Conservation (phyloP, 495 filamentous ascomycete species). For the Thermothielavioides terrestris region DNA sequence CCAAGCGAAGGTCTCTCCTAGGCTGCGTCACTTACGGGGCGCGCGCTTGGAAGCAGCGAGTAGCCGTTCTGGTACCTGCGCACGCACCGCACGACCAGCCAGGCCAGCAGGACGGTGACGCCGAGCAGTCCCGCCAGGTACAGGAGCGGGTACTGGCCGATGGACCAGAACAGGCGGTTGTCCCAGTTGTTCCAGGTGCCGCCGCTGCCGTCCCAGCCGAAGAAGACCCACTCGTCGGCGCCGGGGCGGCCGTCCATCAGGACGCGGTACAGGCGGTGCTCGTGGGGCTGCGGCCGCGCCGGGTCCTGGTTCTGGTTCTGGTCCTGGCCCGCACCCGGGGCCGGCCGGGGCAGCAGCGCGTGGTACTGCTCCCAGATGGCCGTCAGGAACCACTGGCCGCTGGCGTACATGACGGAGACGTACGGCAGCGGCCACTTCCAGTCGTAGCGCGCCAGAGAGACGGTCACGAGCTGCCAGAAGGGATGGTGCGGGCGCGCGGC, state of each 20-base stretch:
- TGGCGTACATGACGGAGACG: conserved; percentile 82
- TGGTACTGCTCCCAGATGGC: conserved; percentile 76
- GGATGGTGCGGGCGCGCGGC: conserved; percentile 71
- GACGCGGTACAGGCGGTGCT: conserved; percentile 26
- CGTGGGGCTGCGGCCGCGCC: conserved; percentile 11
- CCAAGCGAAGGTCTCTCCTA: no score
- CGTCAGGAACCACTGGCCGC: conserved; percentile 75
- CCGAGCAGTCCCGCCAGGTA: conserved; percentile 29
- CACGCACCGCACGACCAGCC: conserved; percentile 4
- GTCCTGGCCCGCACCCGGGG: background rate
- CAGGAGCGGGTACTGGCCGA: conserved; percentile 30
- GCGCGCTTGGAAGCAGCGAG: no score
- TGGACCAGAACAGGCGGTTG: conserved; percentile 20
- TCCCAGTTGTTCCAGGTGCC: conserved; percentile 39
- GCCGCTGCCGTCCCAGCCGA: conserved; percentile 31
- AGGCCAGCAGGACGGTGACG: background rate
- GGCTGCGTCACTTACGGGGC: no score
- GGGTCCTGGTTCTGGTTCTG: background rate
- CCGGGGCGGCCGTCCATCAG: conserved; percentile 36
- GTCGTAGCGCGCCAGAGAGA: conserved; percentile 60
- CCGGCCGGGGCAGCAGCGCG: conserved; percentile 10
- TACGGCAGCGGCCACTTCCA: conserved; percentile 74
- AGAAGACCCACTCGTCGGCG: conserved; percentile 34
- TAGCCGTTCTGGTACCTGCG: conserved; percentile 8
- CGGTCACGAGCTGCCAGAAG: conserved; percentile 69